Evolutionary conservation across 148 eudicot genomes (phyloP).

Genomic region (Heliamphora exappendiculata): DNA sequence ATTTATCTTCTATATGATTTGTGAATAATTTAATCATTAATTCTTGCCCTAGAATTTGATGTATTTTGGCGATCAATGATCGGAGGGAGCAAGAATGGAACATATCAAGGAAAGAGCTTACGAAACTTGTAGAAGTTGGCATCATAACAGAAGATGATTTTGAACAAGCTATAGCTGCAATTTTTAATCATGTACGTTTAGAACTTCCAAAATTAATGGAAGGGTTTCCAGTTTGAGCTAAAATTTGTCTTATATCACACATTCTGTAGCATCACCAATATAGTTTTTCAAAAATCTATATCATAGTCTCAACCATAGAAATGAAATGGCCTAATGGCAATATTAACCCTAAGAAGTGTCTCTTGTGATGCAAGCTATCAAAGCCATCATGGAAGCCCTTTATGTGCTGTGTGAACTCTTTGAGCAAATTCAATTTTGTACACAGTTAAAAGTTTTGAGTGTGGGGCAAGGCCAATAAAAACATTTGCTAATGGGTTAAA

Average conservation of each 20-base stretch:
- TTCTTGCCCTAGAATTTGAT: constrained; percentile 7
- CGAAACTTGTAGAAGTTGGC: constrained; percentile 81
- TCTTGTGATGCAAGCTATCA: background rate
- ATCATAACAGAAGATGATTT: constrained; percentile 61
- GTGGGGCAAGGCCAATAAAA: background rate
- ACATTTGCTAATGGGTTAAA: background rate
- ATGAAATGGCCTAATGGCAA: background rate
- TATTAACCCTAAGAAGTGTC: background rate
- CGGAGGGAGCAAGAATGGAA: constrained; percentile 99
- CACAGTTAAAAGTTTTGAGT: background rate
- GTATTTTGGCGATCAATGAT: constrained; percentile 16
- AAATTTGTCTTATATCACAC: background rate
- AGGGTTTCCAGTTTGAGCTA: background rate
- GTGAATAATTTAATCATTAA: too few relatives aligned
- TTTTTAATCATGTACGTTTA: constrained; percentile 73
- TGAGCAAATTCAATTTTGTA: background rate
- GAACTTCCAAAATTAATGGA: background rate
- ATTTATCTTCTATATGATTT: background rate
- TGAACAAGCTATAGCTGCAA: constrained; percentile 52
- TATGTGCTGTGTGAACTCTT: background rate
- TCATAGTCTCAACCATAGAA: background rate
- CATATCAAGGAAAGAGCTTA: constrained; percentile 87
- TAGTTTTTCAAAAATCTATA: background rate
- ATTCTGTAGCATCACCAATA: background rate
- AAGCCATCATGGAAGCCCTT: background rate